Evolutionary conservation across 2,329 filamentous ascomycete species (phyloP).

Genomic region (Colletotrichum sp.): DNA sequence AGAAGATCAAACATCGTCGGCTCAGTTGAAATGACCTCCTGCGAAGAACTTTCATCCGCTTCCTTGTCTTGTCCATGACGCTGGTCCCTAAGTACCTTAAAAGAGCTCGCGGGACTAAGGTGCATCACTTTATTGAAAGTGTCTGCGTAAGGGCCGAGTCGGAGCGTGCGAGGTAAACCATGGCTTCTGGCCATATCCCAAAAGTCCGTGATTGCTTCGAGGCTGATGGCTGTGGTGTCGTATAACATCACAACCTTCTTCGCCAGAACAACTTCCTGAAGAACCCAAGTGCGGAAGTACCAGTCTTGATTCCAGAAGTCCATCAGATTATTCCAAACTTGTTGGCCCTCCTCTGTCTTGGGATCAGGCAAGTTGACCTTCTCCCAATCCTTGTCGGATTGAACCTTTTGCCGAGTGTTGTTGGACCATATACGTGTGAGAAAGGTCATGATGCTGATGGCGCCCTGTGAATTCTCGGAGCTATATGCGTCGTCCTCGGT

Average conservation of each 20-base stretch:
- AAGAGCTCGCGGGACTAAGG: not conserved
- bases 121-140: not conserved
- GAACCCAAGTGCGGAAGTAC: conserved; percentile 13
- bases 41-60: not conserved
- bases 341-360: not conserved
- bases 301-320: conserved; percentile 6
- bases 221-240: not conserved
- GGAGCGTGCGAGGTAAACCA: not conserved
- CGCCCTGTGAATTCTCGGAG: not conserved
- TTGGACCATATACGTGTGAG: not conserved
- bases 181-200: not conserved
- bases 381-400: not conserved
- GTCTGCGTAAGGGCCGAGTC: not conserved
- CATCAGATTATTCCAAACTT: not conserved
- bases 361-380: not conserved
- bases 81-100: not conserved
- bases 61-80: not conserved
- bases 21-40: not conserved
- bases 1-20: not conserved
- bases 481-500: not conserved
- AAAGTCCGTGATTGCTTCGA: conserved; percentile 1
- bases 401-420: not conserved
- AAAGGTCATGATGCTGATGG: conserved; percentile 12
- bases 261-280: conserved; percentile 5
- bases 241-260: not conserved